phyloP scores from a whole-genome alignment of 257 asterid species.

The Phtheirospermum japonicum region DNA sequence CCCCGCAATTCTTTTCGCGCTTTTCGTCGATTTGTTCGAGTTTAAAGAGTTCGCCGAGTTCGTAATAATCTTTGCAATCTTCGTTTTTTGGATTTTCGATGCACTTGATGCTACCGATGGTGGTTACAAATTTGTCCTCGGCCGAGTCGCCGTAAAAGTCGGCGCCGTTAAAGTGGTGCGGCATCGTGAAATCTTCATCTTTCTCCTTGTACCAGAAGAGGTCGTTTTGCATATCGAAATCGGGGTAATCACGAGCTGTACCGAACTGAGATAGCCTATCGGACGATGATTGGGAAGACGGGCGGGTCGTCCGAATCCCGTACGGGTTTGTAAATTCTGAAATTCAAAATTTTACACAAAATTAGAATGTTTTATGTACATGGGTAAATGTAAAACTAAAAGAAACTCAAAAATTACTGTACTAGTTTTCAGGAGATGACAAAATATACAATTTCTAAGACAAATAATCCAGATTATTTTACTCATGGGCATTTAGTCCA shows the following conservation, averaged over 20 bases:
- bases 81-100: slow-evolving; percentile 30
- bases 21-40: slow-evolving; percentile 32
- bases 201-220: slow-evolving; percentile 80
- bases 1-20: slow-evolving; percentile 22
- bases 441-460: too few species aligned
- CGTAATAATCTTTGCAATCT: slow-evolving; percentile 39
- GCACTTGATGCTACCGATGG: slow-evolving; percentile 29
- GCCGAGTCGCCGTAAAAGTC: slow-evolving; percentile 53
- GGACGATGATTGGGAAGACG: slow-evolving; percentile 74
- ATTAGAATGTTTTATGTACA: background rate
- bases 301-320: slow-evolving; percentile 51
- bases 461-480: too few species aligned
- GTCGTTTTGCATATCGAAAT: slow-evolving; percentile 87
- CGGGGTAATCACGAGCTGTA: slow-evolving; percentile 88
- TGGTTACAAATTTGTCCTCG: slow-evolving; percentile 79
- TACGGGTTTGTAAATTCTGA: slow-evolving; percentile 94
- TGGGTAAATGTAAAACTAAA: background rate
- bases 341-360: slow-evolving; percentile 7
- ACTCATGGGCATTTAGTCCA: too few species aligned
- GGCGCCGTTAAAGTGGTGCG: slow-evolving; percentile 45
- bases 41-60: slow-evolving; percentile 34
- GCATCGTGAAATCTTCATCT: slow-evolving; percentile 71
- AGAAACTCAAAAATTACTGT: background rate
- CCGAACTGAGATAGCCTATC: slow-evolving; percentile 87
- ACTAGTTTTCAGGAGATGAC: too few species aligned